A percentile compares a stretch with the other conserved stretches of the same genome.
These are phyloP conservation scores for Suillus hirtellus DNA, from an alignment of 768 basidiomycete genomes.

Conservation along the genomic window DNA sequence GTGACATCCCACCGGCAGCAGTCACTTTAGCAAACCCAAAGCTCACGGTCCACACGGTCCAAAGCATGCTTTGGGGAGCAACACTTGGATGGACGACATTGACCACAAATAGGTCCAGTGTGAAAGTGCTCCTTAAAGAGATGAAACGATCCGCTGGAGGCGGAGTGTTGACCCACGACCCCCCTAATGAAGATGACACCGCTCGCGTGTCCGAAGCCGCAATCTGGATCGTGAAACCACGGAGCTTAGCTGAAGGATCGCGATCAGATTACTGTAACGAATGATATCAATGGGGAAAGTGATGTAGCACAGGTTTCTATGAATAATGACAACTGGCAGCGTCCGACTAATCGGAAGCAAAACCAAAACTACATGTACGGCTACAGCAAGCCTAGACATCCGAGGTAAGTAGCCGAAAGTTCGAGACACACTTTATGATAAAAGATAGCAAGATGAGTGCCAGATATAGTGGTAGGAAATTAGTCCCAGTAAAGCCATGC, in stretches of 20 bases:
- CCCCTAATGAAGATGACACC: not conserved
- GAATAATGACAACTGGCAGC: not conserved
- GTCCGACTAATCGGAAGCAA: not conserved
- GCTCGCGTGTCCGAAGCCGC: constrained; percentile 34
- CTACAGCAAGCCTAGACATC: not conserved
- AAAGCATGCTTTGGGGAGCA: constrained; percentile 71
- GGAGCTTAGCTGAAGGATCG: constrained; percentile 72
- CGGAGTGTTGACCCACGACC: constrained; percentile 9
- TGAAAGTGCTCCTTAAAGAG: constrained; percentile 72
- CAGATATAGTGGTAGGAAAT: not conserved
- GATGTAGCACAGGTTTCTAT: not conserved
- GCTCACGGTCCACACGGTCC: constrained; percentile 76
- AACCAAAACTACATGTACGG: not conserved
- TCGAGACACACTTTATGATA: not conserved
- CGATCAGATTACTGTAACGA: constrained; percentile 15
- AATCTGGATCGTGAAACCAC: constrained; percentile 77
- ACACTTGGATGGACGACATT: constrained; percentile 79
- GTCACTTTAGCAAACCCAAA: constrained; percentile 57
- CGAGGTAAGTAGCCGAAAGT: not conserved
- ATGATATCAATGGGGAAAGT: not conserved
- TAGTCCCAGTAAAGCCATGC: not conserved
- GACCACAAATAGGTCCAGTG: constrained; percentile 80
- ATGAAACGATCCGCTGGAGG: constrained; percentile 39
- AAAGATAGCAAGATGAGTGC: not conserved
- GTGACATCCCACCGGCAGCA: constrained; percentile 52